Percentiles rank a stretch among this genome's conserved stretches.
Evolutionary conservation across 2,329 filamentous ascomycete genomes (phyloP).

Genomic region (Triangularia setosa): DNA sequence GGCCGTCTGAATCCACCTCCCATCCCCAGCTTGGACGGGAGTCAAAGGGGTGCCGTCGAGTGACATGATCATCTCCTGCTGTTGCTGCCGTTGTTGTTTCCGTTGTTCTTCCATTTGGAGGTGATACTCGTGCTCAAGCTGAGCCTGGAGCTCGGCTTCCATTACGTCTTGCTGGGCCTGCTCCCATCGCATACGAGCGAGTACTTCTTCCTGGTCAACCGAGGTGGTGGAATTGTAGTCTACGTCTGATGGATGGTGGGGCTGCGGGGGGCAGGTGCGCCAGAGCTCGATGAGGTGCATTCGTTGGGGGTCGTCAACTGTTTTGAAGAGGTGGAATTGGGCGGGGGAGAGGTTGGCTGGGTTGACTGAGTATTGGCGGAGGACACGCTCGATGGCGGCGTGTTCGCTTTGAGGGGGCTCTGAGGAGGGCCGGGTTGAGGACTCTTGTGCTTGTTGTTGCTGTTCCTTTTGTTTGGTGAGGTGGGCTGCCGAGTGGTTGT

Average conservation of each 20-base stretch:
- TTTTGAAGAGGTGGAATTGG: conserved; percentile 74
- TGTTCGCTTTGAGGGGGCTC: conserved; percentile 48
- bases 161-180: conserved; percentile 37
- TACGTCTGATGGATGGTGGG: conserved; percentile 49
- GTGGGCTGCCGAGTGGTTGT: conserved; percentile 71
- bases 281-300: conserved; percentile 77
- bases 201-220: conserved; percentile 53
- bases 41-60: conserved; percentile 51
- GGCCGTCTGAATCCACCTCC: conserved; percentile 44
- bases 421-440: conserved; percentile 45
- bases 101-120: conserved; percentile 49
- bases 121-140: background rate
- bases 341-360: conserved; percentile 64
- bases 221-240: conserved; percentile 52
- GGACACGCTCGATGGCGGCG: conserved; percentile 52
- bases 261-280: conserved; percentile 71
- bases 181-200: conserved; percentile 61
- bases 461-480: conserved; percentile 41
- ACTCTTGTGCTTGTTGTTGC: conserved; percentile 24
- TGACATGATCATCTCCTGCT: conserved; percentile 39
- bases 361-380: conserved; percentile 66
- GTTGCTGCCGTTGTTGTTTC: conserved; percentile 33
- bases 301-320: conserved; percentile 68
- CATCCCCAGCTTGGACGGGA: conserved; percentile 48
- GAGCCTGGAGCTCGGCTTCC: conserved; percentile 28